Evolutionary conservation across 176 grass and related monocot genomes (phyloP), one percentile per base, ranked within the genome.

Genomic region (Oryza australiensis): DNA sequence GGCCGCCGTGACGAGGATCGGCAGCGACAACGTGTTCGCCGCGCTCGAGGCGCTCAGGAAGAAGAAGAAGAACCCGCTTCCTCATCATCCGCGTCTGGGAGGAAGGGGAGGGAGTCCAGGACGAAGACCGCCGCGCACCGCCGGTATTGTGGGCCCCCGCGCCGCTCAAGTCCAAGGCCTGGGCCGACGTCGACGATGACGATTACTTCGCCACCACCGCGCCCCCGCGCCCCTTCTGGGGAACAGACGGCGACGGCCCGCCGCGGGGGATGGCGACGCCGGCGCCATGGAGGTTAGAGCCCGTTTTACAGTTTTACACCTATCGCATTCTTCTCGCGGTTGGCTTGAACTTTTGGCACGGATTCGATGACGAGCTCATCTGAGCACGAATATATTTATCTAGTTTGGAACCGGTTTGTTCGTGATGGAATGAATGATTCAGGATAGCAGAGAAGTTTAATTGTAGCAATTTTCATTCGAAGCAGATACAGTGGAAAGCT

Each of bases 31-130:
- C 82, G 88, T 94, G 30, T 94, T 90, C 73, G 91, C 91, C 5
- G 86, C 91, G 40, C 88, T 94, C 26, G 88, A 90, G n/a, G 85
- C 82, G 26, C 85, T 90, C 22, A 90, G 90, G 85, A 88, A 83
- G 88, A 93, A 87, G 71, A 93, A 94, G 85, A 93, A 86, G 73
- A 80, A 68, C 28, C 22, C 22, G 65, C 29, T 2, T 49, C 63
- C 27, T 22, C 62, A 1, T 48, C 57, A 1, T 28, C 74, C 22
- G 9, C 48, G 18, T 86, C 86, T 22, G 85, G 89, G 74, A 85
- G 81, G 66, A 77, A 76, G 51, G 75, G 75, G 5, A 90, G 79
- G 30, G 86, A 79, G 35, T 24, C 62, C 5, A 76, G 75, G 60
- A 71, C 60, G 23, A 60, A 71, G 15, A 78, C 5, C 70, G 82